These are phyloP conservation scores for Aspergillus arachidicola DNA, from an alignment of 2,329 filamentous ascomycete genomes.

Conservation along the genomic window DNA sequence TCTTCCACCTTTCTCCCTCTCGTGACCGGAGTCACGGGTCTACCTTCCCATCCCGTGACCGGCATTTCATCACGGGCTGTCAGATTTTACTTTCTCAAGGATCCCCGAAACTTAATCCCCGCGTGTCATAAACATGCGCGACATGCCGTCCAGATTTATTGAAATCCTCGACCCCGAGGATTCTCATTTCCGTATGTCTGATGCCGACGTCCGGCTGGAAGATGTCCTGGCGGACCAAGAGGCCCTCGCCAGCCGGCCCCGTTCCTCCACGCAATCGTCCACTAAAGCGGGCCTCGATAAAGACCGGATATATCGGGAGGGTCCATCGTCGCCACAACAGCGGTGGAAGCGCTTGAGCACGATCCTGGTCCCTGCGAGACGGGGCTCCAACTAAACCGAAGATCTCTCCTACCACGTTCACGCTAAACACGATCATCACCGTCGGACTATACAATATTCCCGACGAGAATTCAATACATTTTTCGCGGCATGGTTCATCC, in stretches of 20 bases:
- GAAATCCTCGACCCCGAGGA: conserved; percentile 46
- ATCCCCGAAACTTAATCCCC: neutral
- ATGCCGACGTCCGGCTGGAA: conserved; percentile 46
- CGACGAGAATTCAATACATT: neutral
- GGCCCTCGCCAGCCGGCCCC: conserved; percentile 36
- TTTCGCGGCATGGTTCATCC: neutral
- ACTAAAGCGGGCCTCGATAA: conserved; percentile 35
- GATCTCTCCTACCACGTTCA: neutral
- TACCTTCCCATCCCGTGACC: neutral
- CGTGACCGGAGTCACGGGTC: neutral
- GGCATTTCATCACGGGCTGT: neutral
- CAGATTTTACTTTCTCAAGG: neutral
- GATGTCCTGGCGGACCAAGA: conserved; percentile 47
- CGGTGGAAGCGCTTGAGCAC: conserved; percentile 38
- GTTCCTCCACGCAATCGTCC: conserved; percentile 41
- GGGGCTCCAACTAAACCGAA: conserved; percentile 10
- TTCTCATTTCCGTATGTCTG: conserved; percentile 36
- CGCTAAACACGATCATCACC: neutral
- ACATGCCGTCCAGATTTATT: conserved; percentile 46
- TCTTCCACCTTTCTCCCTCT: neutral
- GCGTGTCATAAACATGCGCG: conserved; percentile 25
- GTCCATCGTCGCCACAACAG: conserved; percentile 29
- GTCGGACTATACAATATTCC: neutral
- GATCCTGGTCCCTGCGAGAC: conserved; percentile 33
- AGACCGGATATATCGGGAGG: conserved; percentile 23